Evolutionary conservation across 2,329 filamentous ascomycete species (phyloP).

Genomic region (Calonectria ilicicola): DNA sequence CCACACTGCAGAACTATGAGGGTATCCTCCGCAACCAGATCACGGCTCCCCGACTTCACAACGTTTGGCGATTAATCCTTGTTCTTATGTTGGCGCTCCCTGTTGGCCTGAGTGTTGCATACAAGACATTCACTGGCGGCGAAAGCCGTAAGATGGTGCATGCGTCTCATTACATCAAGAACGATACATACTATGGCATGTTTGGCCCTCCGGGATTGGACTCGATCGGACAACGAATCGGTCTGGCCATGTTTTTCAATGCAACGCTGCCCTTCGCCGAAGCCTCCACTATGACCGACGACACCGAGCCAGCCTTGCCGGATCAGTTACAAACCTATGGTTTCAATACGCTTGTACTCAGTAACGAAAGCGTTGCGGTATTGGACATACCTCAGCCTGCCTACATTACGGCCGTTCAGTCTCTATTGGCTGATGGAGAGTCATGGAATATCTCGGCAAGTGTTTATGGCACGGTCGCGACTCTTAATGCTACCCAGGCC

Average conservation of each 20-base stretch:
- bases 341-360: neutral
- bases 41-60: neutral
- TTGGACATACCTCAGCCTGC: slow-evolving; percentile 1
- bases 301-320: neutral
- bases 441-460: slow-evolving; percentile 7
- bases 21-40: slow-evolving; percentile 3
- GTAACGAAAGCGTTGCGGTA: neutral
- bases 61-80: neutral
- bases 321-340: neutral
- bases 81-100: slow-evolving; percentile 1
- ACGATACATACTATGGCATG: neutral
- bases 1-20: slow-evolving; percentile 2
- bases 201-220: slow-evolving; percentile 7
- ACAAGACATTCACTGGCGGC: slow-evolving; percentile 4
- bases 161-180: neutral
- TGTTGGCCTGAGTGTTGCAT: neutral
- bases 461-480: neutral
- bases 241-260: slow-evolving; percentile 12
- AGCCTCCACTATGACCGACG: neutral
- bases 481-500: neutral
- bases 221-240: neutral
- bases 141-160: neutral
- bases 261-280: slow-evolving; percentile 6
- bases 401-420: neutral
- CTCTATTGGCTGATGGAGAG: neutral